phyloP scores from a whole-genome alignment of 768 basidiomycete species.

The Dioszegia crocea region DNA sequence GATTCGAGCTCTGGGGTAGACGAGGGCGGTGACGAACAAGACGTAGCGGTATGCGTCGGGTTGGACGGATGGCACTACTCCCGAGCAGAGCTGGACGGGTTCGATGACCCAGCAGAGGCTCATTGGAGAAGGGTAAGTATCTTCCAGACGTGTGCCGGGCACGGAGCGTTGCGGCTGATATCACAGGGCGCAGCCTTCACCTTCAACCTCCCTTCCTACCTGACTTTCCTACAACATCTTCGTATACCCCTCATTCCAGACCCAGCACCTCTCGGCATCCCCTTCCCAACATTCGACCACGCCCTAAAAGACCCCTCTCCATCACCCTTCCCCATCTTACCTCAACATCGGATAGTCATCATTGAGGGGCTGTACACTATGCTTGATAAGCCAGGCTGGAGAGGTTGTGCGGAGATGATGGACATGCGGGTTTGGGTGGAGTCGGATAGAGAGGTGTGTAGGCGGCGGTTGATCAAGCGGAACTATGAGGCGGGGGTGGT shows the following conservation, averaged over 20 bases:
- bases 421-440: constrained; percentile 77
- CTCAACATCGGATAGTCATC: constrained; percentile 70
- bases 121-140: constrained; percentile 60
- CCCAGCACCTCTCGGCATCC: constrained; percentile 33
- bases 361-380: constrained; percentile 88
- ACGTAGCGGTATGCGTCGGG: constrained; percentile 64
- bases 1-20: neutral
- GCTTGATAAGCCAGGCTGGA: constrained; percentile 71
- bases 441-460: constrained; percentile 59
- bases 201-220: constrained; percentile 72
- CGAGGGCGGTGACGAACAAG: neutral
- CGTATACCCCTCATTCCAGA: constrained; percentile 50
- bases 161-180: neutral
- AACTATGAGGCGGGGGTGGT: constrained; percentile 77
- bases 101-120: constrained; percentile 66
- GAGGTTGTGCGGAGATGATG: constrained; percentile 59
- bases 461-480: constrained; percentile 61
- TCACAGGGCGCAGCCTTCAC: constrained; percentile 76
- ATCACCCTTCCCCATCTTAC: constrained; percentile 59
- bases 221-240: constrained; percentile 62
- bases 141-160: neutral
- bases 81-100: constrained; percentile 65
- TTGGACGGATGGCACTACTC: constrained; percentile 92
- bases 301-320: constrained; percentile 76
- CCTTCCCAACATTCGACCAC: constrained; percentile 82